phyloP scores from a whole-genome alignment of 2,329 filamentous ascomycete genomes.

The Pseudogymnoascus destructans region DNA sequence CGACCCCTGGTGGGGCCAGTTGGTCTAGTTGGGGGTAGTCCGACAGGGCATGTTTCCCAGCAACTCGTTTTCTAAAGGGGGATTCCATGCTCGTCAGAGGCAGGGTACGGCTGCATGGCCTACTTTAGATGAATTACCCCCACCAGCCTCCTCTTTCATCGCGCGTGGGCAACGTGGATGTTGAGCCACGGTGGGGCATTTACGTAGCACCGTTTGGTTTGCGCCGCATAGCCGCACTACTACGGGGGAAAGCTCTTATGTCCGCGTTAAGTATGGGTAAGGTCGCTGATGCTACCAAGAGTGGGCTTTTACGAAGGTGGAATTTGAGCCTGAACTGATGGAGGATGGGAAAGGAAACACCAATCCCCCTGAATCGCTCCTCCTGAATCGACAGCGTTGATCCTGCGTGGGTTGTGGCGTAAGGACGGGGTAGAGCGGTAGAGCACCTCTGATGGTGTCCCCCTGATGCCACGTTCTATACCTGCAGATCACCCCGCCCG shows the following conservation, averaged over 20 bases:
- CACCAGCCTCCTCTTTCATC: constrained; percentile 6
- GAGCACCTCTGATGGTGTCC: background rate
- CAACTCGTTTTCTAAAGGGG: constrained; percentile 1
- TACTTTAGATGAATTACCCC: constrained; percentile 5
- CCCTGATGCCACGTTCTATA: constrained; percentile 7
- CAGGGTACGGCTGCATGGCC: constrained; percentile 4
- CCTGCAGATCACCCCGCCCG: constrained; percentile 6
- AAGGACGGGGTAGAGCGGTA: background rate
- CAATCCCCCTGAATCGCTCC: background rate
- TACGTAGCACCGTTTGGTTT: background rate
- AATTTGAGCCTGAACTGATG: background rate
- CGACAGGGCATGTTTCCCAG: background rate
- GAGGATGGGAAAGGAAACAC: background rate
- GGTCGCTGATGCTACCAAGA: background rate
- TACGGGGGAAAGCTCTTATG: background rate
- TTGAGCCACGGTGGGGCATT: background rate
- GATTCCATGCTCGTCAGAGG: background rate
- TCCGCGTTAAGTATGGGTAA: background rate
- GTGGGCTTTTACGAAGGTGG: background rate
- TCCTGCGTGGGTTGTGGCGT: background rate
- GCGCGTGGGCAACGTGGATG: background rate
- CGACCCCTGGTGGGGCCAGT: background rate
- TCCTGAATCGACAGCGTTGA: background rate
- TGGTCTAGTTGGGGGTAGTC: background rate
- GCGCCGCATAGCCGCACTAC: background rate